A percentile compares a stretch with the other conserved stretches of the same genome.
These are phyloP conservation scores for Candida insectalens DNA, from an alignment of 805 yeast genomes.

Conservation along the genomic window DNA sequence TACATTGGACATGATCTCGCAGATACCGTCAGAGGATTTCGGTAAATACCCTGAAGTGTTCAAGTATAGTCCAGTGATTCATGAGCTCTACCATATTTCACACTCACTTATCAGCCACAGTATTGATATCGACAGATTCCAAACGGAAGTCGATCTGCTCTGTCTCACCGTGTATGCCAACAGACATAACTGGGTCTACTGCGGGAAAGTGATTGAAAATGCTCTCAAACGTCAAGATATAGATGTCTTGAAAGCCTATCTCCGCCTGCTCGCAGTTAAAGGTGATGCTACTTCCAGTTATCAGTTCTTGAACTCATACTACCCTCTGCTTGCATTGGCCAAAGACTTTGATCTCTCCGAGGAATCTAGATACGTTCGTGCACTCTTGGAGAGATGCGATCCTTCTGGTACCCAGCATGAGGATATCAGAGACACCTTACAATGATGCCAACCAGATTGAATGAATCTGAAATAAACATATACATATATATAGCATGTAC, in stretches of 20 bases:
- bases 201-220: conserved; percentile 4
- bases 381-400: conserved; percentile 3
- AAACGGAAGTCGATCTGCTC: conserved; percentile 6
- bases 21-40: no score
- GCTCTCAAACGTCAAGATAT: conserved; percentile 10
- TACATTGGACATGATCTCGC: conserved; percentile 8
- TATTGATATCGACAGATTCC: conserved; percentile 2
- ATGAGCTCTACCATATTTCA: conserved; percentile 3
- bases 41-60: conserved; percentile 1
- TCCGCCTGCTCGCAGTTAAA: conserved; percentile 7
- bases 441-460: no score
- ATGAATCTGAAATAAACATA: no score
- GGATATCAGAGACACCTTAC: conserved; percentile 2
- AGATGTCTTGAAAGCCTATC: conserved; percentile 4
- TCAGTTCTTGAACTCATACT: conserved; percentile 6
- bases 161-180: conserved; percentile 11
- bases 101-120: not conserved
- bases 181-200: conserved; percentile 7
- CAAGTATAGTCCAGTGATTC: conserved; percentile 5
- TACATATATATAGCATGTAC: no score
- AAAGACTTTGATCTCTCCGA: conserved; percentile 1
- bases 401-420: conserved; percentile 3
- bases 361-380: not conserved
- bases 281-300: conserved; percentile 5
- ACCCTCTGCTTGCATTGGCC: conserved; percentile 6